Base-by-base conservation (phyloP, 768 basidiomycete species). In the Boletus huronensis region DNA sequence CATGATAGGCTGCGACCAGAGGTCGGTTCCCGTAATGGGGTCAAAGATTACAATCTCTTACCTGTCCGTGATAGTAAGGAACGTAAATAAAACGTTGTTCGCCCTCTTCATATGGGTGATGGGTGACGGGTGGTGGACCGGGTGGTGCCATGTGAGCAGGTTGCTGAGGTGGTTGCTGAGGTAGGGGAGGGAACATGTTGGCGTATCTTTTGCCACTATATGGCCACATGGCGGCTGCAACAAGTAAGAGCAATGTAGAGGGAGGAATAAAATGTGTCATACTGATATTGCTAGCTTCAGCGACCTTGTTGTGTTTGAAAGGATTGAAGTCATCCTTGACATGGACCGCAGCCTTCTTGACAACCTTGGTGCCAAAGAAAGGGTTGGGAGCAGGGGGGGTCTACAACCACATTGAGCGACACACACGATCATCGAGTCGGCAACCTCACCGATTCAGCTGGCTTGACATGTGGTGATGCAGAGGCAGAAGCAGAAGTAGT, bases 301-400 rank as follows among this genome's bases (percentile, higher is more conserved):
- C 81, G 26, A 93, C 84, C 69, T 91, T 91, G 66, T 82, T 81
- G 64, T 87, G 83, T 74, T 91, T 92, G 82, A 96, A 97, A 16
- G 96, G 94, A 70, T 95, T 97, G 69, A 99, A 99, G 67, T 98
- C 96, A 62, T 97, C 93, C 74, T 96, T 92, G 71, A 96, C 82
- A 67, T 92, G 88, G 34, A 95, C 87, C 3, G 79, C 65, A 50
- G 78, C 80, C 74, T 88, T 90, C 79, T 93, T 93, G 69, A 85
- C 81, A 19, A 76, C 69, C 34, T 88, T 86, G 29, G 82, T 77
- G 29, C 93, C 90, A 65, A 97, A 98, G 86, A 98, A 98, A 17
- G 92, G 87, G 66, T 97, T 91, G 31, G 85, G 83, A 10, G 79
- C 70, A 25, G 81, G 54, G 46, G 77, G 75, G n/a, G 72, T 62